Conservation (phyloP, 805 yeast species). For the Lachancea thermotolerans region DNA sequence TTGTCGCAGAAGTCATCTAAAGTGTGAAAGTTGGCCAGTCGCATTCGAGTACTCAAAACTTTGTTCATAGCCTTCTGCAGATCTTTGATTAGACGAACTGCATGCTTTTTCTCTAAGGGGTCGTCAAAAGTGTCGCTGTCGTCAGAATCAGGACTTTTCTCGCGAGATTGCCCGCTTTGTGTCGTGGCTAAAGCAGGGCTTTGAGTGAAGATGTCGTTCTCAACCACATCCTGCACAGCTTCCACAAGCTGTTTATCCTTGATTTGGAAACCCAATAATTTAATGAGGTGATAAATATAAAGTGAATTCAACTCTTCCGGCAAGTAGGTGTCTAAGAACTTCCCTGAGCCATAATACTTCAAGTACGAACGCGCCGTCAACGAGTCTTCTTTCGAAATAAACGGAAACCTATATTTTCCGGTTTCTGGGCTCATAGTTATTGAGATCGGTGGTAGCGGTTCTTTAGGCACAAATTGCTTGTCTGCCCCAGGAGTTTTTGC, state of each 20-base stretch:
- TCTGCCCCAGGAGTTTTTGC: background rate
- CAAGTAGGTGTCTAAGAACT: slow-evolving; percentile 54
- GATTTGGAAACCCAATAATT: slow-evolving; percentile 55
- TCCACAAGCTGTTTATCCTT: slow-evolving; percentile 33
- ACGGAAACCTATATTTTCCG: slow-evolving; percentile 33
- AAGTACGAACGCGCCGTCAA: slow-evolving; percentile 45
- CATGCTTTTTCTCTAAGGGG: slow-evolving; percentile 38
- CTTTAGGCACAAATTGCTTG: slow-evolving; percentile 10
- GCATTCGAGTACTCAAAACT: slow-evolving; percentile 49
- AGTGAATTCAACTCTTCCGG: slow-evolving; percentile 54
- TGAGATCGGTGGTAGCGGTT: slow-evolving; percentile 15
- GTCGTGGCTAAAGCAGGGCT: slow-evolving; percentile 3
- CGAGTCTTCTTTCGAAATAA: slow-evolving; percentile 38
- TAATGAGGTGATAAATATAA: slow-evolving; percentile 50
- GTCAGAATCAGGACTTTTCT: slow-evolving; percentile 12
- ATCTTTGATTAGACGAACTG: slow-evolving; percentile 42
- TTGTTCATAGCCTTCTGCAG: slow-evolving; percentile 60
- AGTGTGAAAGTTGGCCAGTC: slow-evolving; percentile 48
- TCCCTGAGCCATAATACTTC: slow-evolving; percentile 51
- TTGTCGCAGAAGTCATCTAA: slow-evolving; percentile 52
- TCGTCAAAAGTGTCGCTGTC: slow-evolving; percentile 22
- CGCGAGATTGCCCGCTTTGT: background rate
- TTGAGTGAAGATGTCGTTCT: slow-evolving; percentile 9
- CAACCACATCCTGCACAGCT: slow-evolving; percentile 21
- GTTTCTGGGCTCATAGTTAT: slow-evolving; percentile 23